Evolutionary conservation across 768 basidiomycete species (phyloP).

Genomic region (Mrakia hoshinonis): DNA sequence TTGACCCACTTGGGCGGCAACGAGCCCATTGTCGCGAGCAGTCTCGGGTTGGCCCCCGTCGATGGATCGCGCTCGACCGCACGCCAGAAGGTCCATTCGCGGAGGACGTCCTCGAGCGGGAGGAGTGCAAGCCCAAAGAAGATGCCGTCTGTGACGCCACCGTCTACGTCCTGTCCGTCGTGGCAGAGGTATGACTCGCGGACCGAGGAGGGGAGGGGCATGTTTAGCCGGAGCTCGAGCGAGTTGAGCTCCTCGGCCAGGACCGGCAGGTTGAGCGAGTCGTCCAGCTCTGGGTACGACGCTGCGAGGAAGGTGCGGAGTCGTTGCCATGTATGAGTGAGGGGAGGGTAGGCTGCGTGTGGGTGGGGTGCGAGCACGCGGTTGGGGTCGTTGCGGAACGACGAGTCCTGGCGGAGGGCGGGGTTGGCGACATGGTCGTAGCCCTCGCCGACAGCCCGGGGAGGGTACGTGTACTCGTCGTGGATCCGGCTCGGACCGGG

Average conservation of each 20-base stretch:
- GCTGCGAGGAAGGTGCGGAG: slow-evolving; percentile 69
- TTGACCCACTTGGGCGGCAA: slow-evolving; percentile 85
- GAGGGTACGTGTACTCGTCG: slow-evolving; percentile 21
- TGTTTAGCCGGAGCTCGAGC: slow-evolving; percentile 74
- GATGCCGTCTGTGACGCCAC: slow-evolving; percentile 67
- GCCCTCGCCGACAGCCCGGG: slow-evolving; percentile 6
- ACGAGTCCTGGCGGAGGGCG: not conserved
- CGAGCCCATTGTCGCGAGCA: slow-evolving; percentile 72
- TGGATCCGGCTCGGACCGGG: slow-evolving; percentile 17
- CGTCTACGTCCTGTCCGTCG: slow-evolving; percentile 72
- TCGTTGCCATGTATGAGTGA: slow-evolving; percentile 74
- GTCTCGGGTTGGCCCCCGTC: slow-evolving; percentile 66
- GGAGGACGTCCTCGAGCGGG: slow-evolving; percentile 81
- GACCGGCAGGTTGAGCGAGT: slow-evolving; percentile 89
- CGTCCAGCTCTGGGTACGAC: slow-evolving; percentile 88
- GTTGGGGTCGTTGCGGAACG: not conserved
- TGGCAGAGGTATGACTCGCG: slow-evolving; percentile 79
- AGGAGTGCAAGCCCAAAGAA: slow-evolving; percentile 93
- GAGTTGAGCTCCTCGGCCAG: slow-evolving; percentile 67
- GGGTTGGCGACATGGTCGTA: slow-evolving; percentile 18
- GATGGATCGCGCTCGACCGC: slow-evolving; percentile 80
- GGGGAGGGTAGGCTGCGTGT: slow-evolving; percentile 55
- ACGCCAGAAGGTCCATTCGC: slow-evolving; percentile 96
- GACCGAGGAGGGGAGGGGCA: slow-evolving; percentile 65
- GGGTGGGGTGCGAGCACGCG: slow-evolving; percentile 24